Evolutionary conservation across 768 basidiomycete species (phyloP).

Genomic region (Collybia sordida): DNA sequence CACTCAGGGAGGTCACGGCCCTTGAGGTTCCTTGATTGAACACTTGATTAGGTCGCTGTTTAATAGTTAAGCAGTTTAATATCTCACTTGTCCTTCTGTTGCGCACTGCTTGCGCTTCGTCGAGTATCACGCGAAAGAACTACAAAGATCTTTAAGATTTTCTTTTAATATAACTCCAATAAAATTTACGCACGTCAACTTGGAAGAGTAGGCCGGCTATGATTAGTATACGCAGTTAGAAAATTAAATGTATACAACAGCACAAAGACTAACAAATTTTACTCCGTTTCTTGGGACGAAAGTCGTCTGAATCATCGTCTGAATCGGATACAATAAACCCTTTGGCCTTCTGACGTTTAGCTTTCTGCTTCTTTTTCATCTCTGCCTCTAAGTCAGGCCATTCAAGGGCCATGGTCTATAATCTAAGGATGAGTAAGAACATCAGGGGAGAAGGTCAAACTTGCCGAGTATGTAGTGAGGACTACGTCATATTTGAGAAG

Average conservation of each 20-base stretch:
- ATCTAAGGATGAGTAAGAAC: background rate
- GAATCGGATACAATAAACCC: constrained; percentile 36
- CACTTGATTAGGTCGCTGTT: background rate
- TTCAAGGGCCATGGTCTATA: constrained; percentile 54
- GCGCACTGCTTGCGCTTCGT: constrained; percentile 58
- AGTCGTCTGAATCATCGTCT: constrained; percentile 28
- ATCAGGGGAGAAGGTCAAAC: constrained; percentile 5
- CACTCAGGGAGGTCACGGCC: constrained; percentile 51
- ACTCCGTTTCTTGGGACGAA: constrained; percentile 28
- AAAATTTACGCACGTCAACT: constrained; percentile 37
- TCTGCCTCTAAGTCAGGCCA: constrained; percentile 57
- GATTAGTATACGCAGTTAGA: too few relatives aligned
- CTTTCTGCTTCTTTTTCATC: constrained; percentile 44
- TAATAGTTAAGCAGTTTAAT: background rate
- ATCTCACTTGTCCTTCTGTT: constrained; percentile 46
- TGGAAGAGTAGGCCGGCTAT: constrained; percentile 50
- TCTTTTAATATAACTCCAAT: background rate
- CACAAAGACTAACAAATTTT: constrained; percentile 26
- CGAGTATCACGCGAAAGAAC: constrained; percentile 54
- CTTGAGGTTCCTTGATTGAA: constrained; percentile 44
- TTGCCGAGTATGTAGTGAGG: constrained; percentile 52
- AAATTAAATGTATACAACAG: too few relatives aligned
- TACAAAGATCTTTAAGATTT: constrained; percentile 15
- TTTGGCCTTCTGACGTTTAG: constrained; percentile 22
- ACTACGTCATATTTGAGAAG: constrained; percentile 61